These are phyloP conservation scores for Cystobasidium pallidum DNA, from an alignment of 1,284 basidiomycete genomes.

Conservation along the genomic window DNA sequence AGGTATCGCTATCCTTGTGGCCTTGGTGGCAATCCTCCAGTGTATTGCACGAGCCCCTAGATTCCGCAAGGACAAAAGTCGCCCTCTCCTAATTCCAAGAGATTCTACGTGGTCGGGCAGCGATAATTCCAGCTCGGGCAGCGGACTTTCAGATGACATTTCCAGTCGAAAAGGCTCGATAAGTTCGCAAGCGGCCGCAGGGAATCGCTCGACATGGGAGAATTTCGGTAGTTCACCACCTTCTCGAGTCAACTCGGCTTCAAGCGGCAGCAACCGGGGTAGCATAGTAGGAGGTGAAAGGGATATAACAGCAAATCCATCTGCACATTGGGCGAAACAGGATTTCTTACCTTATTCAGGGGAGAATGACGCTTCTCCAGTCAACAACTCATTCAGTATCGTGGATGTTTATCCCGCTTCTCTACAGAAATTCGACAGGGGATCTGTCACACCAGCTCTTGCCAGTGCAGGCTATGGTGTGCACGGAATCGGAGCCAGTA, in stretches of 20 bases:
- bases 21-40: constrained; percentile 34
- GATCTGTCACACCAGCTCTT: neutral
- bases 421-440: constrained; percentile 11
- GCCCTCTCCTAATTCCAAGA: constrained; percentile 33
- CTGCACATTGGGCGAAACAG: constrained; percentile 22
- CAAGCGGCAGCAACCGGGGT: constrained; percentile 3
- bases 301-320: neutral
- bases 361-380: constrained; percentile 4
- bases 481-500: neutral
- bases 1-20: constrained; percentile 35
- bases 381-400: neutral
- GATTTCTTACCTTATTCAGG: constrained; percentile 41
- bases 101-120: constrained; percentile 23
- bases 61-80: constrained; percentile 23
- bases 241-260: constrained; percentile 1
- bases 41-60: constrained; percentile 29
- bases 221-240: constrained; percentile 4
- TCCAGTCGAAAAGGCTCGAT: constrained; percentile 15
- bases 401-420: constrained; percentile 37
- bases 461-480: neutral
- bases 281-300: neutral
- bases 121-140: neutral
- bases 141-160: neutral
- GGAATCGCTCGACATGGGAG: constrained; percentile 16
- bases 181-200: constrained; percentile 5